Base-by-base conservation (phyloP, 2,329 filamentous ascomycete genomes). In the Trichoderma pleuroti region DNA sequence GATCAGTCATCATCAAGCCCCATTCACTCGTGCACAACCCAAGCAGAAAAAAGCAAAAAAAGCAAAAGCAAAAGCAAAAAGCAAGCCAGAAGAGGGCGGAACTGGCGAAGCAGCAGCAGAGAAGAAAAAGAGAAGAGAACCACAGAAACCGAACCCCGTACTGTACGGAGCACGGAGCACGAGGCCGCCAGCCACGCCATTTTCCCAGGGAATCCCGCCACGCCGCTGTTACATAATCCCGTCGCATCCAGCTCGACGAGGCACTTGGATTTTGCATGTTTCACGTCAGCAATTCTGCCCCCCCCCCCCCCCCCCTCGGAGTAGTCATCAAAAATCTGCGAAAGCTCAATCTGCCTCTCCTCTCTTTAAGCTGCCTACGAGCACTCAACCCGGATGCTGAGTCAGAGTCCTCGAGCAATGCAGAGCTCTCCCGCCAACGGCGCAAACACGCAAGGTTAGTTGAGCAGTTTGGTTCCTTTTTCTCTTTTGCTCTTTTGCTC, bases 371-470 rank as follows among this genome's bases (percentile, higher is more conserved):
- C 64, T 67, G 30, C 57, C 21, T 26, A 39, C 39, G 39, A 42
- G 26, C 26, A 28, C 39, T 39, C 32, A 34, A 54, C 63, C 57
- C 52, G 68, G 57, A 72, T 72, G 71, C 71, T 72, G 71, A 72
- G 71, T 72, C 71, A 72, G 71, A 72, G 70, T 64, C 63, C 60
- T 61, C 71, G 62, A 72, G 71, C 71, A 72, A 72, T 72, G 71
- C 71, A 72, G 71, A 72, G 70, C 70, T 72, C 71, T 56, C 42
- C 68, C 36, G 68, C 71, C 68, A 72, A 63, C 68, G 68, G 71
- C 71, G 71, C 71, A 70, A 72, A 70, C 49, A 72, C 68, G 60
- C 68, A 70, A 72, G 71, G 71, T 72, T 59, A 56, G 71, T 72
- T 30, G 39, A 54, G 54, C 70, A 18, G 63, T 21, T 24, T 24